A percentile compares a stretch with the other conserved stretches of the same genome.
phyloP scores from a whole-genome alignment of 2,329 filamentous ascomycete genomes.

The Rhytidhysteron rufulum region DNA sequence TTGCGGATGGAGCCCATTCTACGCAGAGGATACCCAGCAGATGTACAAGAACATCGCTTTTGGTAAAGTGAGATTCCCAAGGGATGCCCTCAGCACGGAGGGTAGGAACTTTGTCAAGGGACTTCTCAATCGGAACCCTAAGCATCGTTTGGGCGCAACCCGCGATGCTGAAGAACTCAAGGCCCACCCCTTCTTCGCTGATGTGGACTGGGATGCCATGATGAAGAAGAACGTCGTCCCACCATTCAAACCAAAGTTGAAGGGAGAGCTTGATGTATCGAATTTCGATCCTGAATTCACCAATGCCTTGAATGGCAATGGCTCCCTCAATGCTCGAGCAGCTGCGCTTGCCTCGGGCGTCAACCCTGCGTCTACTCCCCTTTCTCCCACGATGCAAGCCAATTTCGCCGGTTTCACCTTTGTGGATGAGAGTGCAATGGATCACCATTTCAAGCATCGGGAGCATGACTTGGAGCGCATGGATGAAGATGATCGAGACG shows the following conservation, averaged over 20 bases:
- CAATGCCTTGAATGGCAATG: constrained; percentile 79
- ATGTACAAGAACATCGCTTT: constrained; percentile 99
- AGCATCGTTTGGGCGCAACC: constrained; percentile 86
- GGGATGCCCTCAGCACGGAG: constrained; percentile 90
- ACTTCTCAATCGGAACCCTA: constrained; percentile 91
- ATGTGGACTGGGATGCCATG: constrained; percentile 88
- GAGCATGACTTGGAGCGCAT: constrained; percentile 42
- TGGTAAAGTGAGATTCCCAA: constrained; percentile 93
- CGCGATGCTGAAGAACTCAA: constrained; percentile 93
- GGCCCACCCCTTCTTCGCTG: constrained; percentile 87
- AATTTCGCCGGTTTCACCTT: constrained; percentile 99
- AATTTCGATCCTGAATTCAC: constrained; percentile 99
- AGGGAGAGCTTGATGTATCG: constrained; percentile 91
- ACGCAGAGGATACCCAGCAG: constrained; percentile 97
- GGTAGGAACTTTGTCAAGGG: constrained; percentile 98
- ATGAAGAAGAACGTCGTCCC: constrained; percentile 89
- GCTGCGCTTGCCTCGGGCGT: constrained; percentile 76
- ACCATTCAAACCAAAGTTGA: constrained; percentile 96
- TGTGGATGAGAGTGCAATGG: constrained; percentile 94
- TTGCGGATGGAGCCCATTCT: constrained; percentile 98
- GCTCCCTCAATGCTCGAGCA: constrained; percentile 86
- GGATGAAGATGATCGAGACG: constrained; percentile 40
- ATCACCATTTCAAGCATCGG: constrained; percentile 66
- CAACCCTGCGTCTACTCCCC: constrained; percentile 82
- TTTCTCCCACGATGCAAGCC: constrained; percentile 93